Base-by-base conservation (phyloP, 768 basidiomycete species). In the Rhodotorula kratochvilovae region DNA sequence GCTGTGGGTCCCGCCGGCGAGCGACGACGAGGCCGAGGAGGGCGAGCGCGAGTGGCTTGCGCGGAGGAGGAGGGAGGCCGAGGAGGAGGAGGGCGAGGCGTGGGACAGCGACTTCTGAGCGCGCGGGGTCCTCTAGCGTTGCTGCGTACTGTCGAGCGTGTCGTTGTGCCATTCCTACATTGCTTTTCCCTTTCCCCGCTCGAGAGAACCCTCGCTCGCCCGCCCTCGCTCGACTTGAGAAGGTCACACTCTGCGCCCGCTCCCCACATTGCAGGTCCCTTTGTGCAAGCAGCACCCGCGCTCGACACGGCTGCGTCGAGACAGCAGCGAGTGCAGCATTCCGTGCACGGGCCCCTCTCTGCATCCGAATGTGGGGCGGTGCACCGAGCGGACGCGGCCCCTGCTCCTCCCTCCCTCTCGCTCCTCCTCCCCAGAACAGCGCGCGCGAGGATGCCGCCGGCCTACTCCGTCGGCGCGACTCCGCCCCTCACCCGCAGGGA, bases 11-110 rank as follows among this genome's bases (percentile, higher is more conserved):
- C 50, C 50, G 39, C 0, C 43, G 15, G 46, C 27, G 19, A 46
- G 50, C 21, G 53, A 33, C 29, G 65, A 62, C 19, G 63, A 29
- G n/a, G 51, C 42, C 48, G 36, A 64, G 45, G 27, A 60, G 62
- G 12, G 17, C n/a, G 48, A 48, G 31, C 33, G 35, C 17, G 55
- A 43, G 29, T n/a, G 29, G 59, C 21, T 11, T 5, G 62, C 35
- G 51, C 8, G 46, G 48, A 13, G 31, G 5, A 3, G 51, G 39
- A 42, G 51, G 27, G 6, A 33, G 33, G 16, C 7, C 0, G 35
- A 62, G 15, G 50, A 39, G 25, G 61, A 62, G 35, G 61, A 27
- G 2, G 48, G n/a, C 35, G 33, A 23, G 21, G 33, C 23, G 48
- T 50, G 53, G 36, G 62, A 62, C 35, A 48, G 31, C 48, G 61